Base-by-base conservation (phyloP, 108 stramenopile genomes). In the Nitzschia sp. region DNA sequence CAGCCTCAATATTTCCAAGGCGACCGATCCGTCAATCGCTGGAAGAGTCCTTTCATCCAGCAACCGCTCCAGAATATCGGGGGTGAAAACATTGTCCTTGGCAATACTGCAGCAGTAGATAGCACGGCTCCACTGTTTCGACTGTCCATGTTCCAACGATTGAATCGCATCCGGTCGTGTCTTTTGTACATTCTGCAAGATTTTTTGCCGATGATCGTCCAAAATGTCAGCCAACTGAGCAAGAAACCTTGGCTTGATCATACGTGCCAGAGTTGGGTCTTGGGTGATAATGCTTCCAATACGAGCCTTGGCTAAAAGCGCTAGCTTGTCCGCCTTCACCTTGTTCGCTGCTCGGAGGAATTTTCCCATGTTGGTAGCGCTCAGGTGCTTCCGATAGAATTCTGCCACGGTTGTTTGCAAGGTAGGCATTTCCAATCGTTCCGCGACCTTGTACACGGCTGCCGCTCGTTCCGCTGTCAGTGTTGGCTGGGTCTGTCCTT, bases 361-460 rank as follows among this genome's bases (percentile, higher is more conserved):
- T 23, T 70, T 68, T 27, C 56, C 76, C 64, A 77, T 51, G 46
- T 77, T 77, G 19, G 53, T 30, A 0, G 68, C 6, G n/a, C 60
- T 62, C n/a, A 70, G 21, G 63, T 70, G 70, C 54, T 70, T 77
- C 34, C 63, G 54, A 25, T 77, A 77, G 46, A 77, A 77, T 30
- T 77, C 76, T 13, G 55, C 58, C 27, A 77, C 35, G 17, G 76
- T 62, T 35, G 73, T 70, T 42, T 64, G 56, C 56, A 77, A 31
- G 0, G 64, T 24, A 30, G 25, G 46, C 2, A 77, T 64, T 35
- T 70, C 63, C 15, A 77, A 30, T 21, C 57, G 33, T 38, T 77
- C 69, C 9, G 64, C 69, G 1, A 70, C 6, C 9, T 59, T 70
- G 46, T 60, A 77, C 15, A 77, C 46, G 13, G 60, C 59, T 34